Evolutionary conservation across 306 rosid genomes (phyloP), one percentile per base, ranked within the genome.

Genomic region (Begonia masoniana): DNA sequence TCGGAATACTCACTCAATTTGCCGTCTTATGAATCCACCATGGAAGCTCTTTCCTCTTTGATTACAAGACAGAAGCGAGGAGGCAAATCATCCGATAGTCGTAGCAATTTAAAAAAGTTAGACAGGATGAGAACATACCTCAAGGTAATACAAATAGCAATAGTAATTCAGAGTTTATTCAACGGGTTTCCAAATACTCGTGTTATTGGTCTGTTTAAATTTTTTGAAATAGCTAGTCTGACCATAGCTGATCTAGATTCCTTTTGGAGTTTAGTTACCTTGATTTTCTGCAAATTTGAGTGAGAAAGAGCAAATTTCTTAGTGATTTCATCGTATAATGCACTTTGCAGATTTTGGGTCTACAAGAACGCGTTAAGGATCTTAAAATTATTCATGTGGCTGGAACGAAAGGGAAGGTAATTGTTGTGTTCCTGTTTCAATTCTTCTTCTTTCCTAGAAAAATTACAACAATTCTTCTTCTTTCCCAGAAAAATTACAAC

Each of bases 371-470:
- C 50, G 59, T 85, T 43, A 69, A 43, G 26, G 67, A 64, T 58
- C 86, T 85, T 69, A 85, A 72, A 64, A 76, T 85, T 59, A 74
- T 85, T 69, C 95, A 85, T 45, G 91, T 85, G 51, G 91, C 91
- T 21, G 95, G 95, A 60, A 85, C 95, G 23, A 85, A 81, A 78
- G 95, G 95, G 56, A 85, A 85, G 95, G 95, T 82, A 68, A 17
- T 17, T 17, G 19, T 17, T n/a, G n/a, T n/a, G n/a, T n/a, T n/a
- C n/a, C n/a, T n/a, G n/a, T n/a, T n/a, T n/a, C 19, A 17, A 17
- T 17, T 17, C 19, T 17, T 17, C 19, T 17, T 17, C 19, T 17
- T 17, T 17, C 19, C 19, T 17, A 17, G 19, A 17, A 17, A 17
- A 17, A 17, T 17, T 17, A 1, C 19, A 17, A 17, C 19, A 17